Base-by-base conservation (phyloP, 2,329 filamentous ascomycete species). In the Ilyonectria sp. region DNA sequence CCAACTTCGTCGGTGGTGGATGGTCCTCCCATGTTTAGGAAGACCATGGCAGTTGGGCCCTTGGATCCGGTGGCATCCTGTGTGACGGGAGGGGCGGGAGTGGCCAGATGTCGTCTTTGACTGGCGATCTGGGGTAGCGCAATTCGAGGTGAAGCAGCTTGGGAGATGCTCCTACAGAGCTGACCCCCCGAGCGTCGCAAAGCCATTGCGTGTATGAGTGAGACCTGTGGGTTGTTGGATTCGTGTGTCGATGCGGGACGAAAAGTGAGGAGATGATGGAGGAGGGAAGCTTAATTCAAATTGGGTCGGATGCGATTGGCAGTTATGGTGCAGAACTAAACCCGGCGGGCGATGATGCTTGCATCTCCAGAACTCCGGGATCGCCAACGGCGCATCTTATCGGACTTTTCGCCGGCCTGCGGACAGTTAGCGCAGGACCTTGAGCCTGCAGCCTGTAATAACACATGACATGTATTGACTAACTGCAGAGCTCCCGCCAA, bases 1-100 rank as follows among this genome's bases (percentile, higher is more conserved):
- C 92, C 91, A 40, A 99, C 96, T 84, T 99, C 94, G 73, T 91
- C 89, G 5, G 92, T 93, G 4, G 93, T 97, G 1, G 94, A 93
- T 3, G 96, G 96, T 0, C 96, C 96, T 67, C 96, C 96, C 96
- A 99, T 99, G 83, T 99, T 99, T 84, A 99, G 90, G 78, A 99
- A 98, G 15, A 99, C 96, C 90, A 99, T 98, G 49, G 96, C 96
- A 5, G 96, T 99, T 8, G 95, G 94, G 0, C 95, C 95, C 78
- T 93, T 86, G 47, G 87, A 88, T 13, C 87, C 89, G 1, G 89
- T 89, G 7, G 88, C 86, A 86, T 94, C 87, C 80, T 97, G 94
- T 0, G 93, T 95, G 23, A 96, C 94, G 8, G 94, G 93, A 11
- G 93, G 92, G 5, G 89, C 90, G 21, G 79, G 75, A 44, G 81